Evolutionary conservation across 2,329 filamentous ascomycete species (phyloP), one percentile per base, ranked within the genome.

Genomic region (Acrocalymma vagum): DNA sequence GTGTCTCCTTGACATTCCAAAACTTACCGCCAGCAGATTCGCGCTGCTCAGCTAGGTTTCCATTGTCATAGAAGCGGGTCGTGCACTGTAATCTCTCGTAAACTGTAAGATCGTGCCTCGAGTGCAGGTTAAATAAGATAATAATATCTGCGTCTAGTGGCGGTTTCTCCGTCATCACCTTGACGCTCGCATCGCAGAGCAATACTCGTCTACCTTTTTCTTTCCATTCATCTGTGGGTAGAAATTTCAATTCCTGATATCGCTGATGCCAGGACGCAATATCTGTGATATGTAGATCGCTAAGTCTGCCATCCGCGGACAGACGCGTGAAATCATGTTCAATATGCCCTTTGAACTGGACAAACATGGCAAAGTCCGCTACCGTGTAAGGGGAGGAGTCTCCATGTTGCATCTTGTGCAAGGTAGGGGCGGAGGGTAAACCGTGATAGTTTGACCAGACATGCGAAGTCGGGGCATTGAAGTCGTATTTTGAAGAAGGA

Each of bases 281-380:
- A 38, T 70, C 63, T 11, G 53, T 48, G n/a, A 71, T 47, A 15
- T 64, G 51, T 9, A 69, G 26, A 24, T 71, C 67, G 10, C 43
- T 43, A 2, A 60, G 56, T 18, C 62, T 48, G 3, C 69, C 58
- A 13, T 54, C 48, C 9, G 58, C 45, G 9, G 62, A 55, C 6
- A 70, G 58, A 29, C 60, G 56, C 0, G 71, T 72, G 38, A 73
- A 72, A n/a, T 58, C 68, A 45, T 75, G 72, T 17, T 73, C 45
- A 2, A 57, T 58, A 9, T 58, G 49, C 18, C 60, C 50, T 6
- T 63, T 64, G 14, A 63, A 66, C 38, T 70, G 67, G 15, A 74
- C 68, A 22, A 70, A 65, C 67, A 77, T 73, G 37, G 64, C 60
- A 26, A 76, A 74, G 7, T 68, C 56, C 3, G 50, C 47, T 3